Conservation (phyloP, 805 yeast species). For the Komagataella populi region DNA sequence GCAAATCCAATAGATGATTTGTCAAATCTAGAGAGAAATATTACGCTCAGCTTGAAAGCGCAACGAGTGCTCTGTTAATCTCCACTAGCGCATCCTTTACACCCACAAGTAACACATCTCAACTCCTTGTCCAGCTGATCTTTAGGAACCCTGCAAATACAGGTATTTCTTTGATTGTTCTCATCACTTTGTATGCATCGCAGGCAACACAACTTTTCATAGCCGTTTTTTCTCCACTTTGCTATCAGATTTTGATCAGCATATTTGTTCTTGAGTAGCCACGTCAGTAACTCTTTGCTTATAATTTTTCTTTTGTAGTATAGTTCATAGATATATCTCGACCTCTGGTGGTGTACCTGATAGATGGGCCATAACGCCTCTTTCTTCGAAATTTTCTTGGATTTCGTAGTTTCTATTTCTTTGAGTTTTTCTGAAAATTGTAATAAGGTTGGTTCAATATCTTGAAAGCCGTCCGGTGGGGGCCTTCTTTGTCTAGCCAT, state of each 20-base stretch:
- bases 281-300: conserved; percentile 53
- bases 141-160: conserved; percentile 80
- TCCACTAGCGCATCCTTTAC: conserved; percentile 70
- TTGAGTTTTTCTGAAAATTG: conserved; percentile 48
- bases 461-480: conserved; percentile 67
- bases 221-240: conserved; percentile 50
- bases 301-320: conserved; percentile 61
- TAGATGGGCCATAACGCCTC: conserved; percentile 59
- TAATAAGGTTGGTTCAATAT: conserved; percentile 49
- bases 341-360: conserved; percentile 58
- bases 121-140: conserved; percentile 21
- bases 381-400: conserved; percentile 22
- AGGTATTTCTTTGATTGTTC: conserved; percentile 51
- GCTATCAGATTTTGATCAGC: conserved; percentile 66
- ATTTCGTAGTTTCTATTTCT: conserved; percentile 23
- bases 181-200: conserved; percentile 57
- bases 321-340: conserved; percentile 63
- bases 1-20: too few species aligned
- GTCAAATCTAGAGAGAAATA: too few species aligned
- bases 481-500: conserved; percentile 26
- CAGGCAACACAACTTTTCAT: conserved; percentile 76
- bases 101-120: conserved; percentile 73
- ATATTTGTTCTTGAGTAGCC: conserved; percentile 53
- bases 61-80: conserved; percentile 25
- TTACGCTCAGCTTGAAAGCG: too few species aligned